phyloP scores from a whole-genome alignment of 768 basidiomycete species.

The Pleurotus sapidus region DNA sequence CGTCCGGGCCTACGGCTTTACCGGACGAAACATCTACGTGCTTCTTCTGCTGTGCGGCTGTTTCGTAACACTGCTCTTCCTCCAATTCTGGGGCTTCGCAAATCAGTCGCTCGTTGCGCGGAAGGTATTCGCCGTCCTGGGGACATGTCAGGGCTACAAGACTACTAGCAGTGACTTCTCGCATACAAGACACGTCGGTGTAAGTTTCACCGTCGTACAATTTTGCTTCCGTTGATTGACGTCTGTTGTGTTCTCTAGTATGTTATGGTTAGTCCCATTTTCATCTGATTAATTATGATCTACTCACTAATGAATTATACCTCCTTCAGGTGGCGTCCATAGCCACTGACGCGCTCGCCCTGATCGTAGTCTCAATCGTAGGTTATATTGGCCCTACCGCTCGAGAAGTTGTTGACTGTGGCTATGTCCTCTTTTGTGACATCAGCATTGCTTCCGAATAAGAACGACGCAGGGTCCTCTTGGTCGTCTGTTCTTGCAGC shows the following conservation, averaged over 20 bases:
- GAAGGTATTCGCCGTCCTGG: conserved; percentile 5
- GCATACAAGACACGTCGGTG: conserved; percentile 4
- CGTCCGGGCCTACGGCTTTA: conserved; percentile 25
- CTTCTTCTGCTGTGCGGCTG: conserved; percentile 11
- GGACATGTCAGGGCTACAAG: background rate
- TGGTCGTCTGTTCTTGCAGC: conserved; percentile 18
- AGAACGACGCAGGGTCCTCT: conserved; percentile 20
- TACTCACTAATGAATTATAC: background rate
- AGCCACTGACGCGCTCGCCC: conserved; percentile 17
- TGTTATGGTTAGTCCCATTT: conserved; percentile 6
- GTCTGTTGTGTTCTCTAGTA: conserved; percentile 4
- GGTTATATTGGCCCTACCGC: background rate
- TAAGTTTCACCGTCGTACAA: background rate
- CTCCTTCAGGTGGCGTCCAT: conserved; percentile 15
- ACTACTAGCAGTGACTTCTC: background rate
- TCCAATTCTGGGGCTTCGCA: conserved; percentile 20
- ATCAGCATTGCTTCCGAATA: conserved; percentile 21
- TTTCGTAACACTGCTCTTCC: conserved; percentile 13
- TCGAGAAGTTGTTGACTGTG: background rate
- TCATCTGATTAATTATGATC: background rate
- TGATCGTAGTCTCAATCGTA: conserved; percentile 17
- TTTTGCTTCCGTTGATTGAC: conserved; percentile 4
- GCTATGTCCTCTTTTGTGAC: background rate
- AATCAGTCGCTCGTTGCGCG: conserved; percentile 10
- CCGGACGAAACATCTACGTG: conserved; percentile 15